Percentiles rank a stretch among this genome's conserved stretches.
phyloP scores from a whole-genome alignment of 345 rosid species.

The Excoecaria agallocha region DNA sequence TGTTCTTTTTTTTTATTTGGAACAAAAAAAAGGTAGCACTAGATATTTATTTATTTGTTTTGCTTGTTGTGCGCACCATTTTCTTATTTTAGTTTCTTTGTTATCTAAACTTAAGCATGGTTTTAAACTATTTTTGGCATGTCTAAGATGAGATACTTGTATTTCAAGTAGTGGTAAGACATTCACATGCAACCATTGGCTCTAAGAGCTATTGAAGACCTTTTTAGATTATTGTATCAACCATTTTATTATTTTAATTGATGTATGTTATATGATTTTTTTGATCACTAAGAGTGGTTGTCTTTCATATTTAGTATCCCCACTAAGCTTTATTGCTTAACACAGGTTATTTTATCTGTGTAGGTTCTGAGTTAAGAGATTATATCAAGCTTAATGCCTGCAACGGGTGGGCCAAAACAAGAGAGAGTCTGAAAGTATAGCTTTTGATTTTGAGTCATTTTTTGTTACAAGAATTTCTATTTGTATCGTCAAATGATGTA shows the following conservation, averaged over 20 bases:
- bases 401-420: too few relatives aligned
- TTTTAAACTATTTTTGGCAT: background rate
- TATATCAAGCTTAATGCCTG: too few relatives aligned
- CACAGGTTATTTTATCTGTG: too few relatives aligned
- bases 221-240: constrained; percentile 79
- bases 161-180: constrained; percentile 96
- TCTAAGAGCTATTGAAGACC: constrained; percentile 76
- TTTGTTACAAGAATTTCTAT: too few relatives aligned
- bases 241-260: constrained; percentile 73
- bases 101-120: background rate
- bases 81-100: background rate
- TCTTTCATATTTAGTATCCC: too few relatives aligned
- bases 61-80: background rate
- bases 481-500: too few relatives aligned
- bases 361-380: too few relatives aligned
- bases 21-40: background rate
- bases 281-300: too few relatives aligned
- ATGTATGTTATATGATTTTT: too few relatives aligned
- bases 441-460: too few relatives aligned
- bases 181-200: constrained; percentile 97
- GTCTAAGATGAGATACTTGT: background rate
- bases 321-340: too few relatives aligned
- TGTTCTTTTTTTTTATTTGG: background rate
- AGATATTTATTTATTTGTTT: background rate
- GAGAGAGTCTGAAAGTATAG: too few relatives aligned